A percentile compares a stretch with the other conserved stretches of the same genome.
phyloP scores from a whole-genome alignment of 108 stramenopile species.

The Cyclotella baltica region DNA sequence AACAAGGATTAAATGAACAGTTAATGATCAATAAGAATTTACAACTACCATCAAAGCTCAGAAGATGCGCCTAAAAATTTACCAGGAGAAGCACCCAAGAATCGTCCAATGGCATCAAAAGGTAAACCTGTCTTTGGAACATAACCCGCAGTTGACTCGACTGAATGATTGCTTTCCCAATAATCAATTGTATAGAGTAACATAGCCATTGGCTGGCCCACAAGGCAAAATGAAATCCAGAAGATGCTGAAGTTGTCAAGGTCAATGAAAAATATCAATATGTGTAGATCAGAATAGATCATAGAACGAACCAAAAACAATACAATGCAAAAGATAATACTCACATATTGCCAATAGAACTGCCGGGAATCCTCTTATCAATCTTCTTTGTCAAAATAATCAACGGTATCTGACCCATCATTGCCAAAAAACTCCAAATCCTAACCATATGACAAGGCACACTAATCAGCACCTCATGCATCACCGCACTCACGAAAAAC shows the following conservation, averaged over 20 bases:
- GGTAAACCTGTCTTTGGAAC: slow-evolving; percentile 12
- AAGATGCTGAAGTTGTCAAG: slow-evolving; percentile 57
- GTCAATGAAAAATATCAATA: too few relatives aligned
- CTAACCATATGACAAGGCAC: slow-evolving; percentile 90
- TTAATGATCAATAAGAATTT: neutral
- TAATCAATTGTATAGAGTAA: slow-evolving; percentile 87
- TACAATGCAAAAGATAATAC: too few relatives aligned
- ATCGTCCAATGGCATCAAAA: slow-evolving; percentile 22
- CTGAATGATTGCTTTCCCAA: slow-evolving; percentile 40
- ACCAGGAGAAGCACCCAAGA: slow-evolving; percentile 48
- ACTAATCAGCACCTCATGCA: slow-evolving; percentile 92
- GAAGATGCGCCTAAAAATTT: slow-evolving; percentile 42
- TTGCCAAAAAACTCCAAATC: slow-evolving; percentile 86
- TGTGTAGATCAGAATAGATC: too few relatives aligned
- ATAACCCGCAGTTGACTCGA: slow-evolving; percentile 11
- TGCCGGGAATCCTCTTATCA: slow-evolving; percentile 61
- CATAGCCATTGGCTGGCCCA: slow-evolving; percentile 90
- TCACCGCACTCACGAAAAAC: slow-evolving; percentile 89
- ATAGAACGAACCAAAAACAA: too few relatives aligned
- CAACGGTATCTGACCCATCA: slow-evolving; percentile 93
- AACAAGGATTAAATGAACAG: neutral
- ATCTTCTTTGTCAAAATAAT: slow-evolving; percentile 86
- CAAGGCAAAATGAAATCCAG: slow-evolving; percentile 84
- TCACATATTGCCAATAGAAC: slow-evolving; percentile 68
- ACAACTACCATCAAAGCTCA: slow-evolving; percentile 20